These are phyloP conservation scores for Taiozyma sp. DNA, from an alignment of 1,139 yeast genomes.

Conservation along the genomic window DNA sequence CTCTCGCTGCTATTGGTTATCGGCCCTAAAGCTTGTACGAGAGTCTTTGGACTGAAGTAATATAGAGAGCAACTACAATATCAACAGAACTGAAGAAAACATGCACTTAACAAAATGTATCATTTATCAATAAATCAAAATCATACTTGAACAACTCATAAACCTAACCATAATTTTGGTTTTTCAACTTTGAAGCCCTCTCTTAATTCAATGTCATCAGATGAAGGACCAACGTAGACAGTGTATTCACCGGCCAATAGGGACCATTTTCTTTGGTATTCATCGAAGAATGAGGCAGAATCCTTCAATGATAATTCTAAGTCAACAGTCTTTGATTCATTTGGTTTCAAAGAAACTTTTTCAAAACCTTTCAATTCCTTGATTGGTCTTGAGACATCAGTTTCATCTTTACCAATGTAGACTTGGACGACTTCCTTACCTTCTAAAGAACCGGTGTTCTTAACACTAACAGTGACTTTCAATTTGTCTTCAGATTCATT, in stretches of 20 bases:
- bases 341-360: constrained; percentile 41
- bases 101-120: neutral
- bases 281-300: constrained; percentile 53
- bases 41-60: too few species aligned
- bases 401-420: constrained; percentile 35
- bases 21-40: too few species aligned
- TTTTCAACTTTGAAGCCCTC: constrained; percentile 25
- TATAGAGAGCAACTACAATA: neutral
- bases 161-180: constrained; percentile 24
- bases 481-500: constrained; percentile 29
- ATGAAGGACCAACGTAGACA: constrained; percentile 41
- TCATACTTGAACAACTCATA: constrained; percentile 5
- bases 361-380: constrained; percentile 56
- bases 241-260: constrained; percentile 45
- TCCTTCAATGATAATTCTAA: constrained; percentile 39
- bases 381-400: constrained; percentile 44
- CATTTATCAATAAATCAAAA: neutral
- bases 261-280: constrained; percentile 44
- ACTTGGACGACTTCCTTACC: constrained; percentile 45
- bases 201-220: constrained; percentile 26
- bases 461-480: constrained; percentile 35
- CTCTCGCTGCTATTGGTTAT: too few species aligned
- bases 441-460: constrained; percentile 35
- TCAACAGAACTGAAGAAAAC: neutral
- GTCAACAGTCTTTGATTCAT: constrained; percentile 34